Percentiles rank a stretch among this genome's conserved stretches.
phyloP scores from a whole-genome alignment of 345 rosid species.

The Garcia nutans region DNA sequence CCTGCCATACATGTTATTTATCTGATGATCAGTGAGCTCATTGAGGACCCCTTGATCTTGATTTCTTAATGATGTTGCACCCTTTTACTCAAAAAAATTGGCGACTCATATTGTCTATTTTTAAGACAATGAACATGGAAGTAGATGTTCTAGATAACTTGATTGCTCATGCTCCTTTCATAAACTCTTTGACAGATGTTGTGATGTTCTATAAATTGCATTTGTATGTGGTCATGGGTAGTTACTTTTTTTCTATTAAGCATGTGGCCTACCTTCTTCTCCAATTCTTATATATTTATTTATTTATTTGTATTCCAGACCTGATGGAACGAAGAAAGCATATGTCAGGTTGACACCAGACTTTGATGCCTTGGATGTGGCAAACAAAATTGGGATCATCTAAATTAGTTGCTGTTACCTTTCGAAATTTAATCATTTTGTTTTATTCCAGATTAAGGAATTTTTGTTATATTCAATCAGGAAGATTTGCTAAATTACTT shows the following conservation, averaged over 20 bases:
- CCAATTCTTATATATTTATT: no score
- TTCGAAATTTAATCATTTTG: not conserved
- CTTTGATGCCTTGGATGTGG: slow-evolving; percentile 91
- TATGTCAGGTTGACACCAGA: slow-evolving; percentile 92
- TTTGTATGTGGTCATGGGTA: not conserved
- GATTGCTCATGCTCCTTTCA: no score
- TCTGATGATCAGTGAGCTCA: not conserved
- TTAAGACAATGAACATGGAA: no score
- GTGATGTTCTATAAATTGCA: not conserved
- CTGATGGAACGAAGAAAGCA: slow-evolving; percentile 95
- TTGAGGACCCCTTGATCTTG: not conserved
- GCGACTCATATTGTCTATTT: no score
- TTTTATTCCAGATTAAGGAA: slow-evolving; percentile 3
- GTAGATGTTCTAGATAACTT: no score
- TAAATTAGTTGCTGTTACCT: slow-evolving; percentile 28
- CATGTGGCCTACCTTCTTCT: no score
- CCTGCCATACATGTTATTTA: not conserved
- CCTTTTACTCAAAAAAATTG: not conserved
- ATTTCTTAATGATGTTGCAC: not conserved
- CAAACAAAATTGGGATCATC: slow-evolving; percentile 93
- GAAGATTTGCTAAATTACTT: slow-evolving; percentile 7
- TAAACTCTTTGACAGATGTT: not conserved
- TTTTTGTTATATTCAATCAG: slow-evolving; percentile 7
- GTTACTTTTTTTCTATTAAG: not conserved
- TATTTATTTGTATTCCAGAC: slow-evolving; percentile 43